These are phyloP conservation scores for Trichoderma lentiforme DNA, from an alignment of 2,329 filamentous ascomycete genomes.

Conservation along the genomic window DNA sequence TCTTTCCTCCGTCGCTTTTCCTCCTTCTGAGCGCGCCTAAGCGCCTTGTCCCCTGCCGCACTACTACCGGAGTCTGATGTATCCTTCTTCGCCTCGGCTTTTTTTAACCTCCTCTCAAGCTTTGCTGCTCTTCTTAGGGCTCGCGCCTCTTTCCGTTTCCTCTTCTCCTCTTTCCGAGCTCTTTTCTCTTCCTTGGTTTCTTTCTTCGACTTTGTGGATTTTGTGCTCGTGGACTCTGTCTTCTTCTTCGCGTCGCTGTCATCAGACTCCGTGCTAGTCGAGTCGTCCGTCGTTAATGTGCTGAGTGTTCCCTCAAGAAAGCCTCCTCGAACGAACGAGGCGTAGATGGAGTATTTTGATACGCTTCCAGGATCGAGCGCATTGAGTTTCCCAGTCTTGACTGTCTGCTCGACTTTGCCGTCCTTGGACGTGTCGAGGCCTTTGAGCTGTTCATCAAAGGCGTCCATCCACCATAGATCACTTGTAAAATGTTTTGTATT, in stretches of 20 bases:
- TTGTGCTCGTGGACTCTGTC: constrained; percentile 15
- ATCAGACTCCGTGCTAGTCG: constrained; percentile 26
- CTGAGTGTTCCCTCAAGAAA: constrained; percentile 68
- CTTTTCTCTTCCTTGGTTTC: constrained; percentile 24
- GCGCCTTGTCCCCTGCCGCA: constrained; percentile 44
- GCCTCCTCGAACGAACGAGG: constrained; percentile 80
- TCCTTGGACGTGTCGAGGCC: constrained; percentile 64
- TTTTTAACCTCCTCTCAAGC: constrained; percentile 28
- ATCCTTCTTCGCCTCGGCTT: constrained; percentile 25
- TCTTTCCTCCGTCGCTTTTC: constrained; percentile 38
- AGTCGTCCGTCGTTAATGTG: constrained; percentile 26
- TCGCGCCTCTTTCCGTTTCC: constrained; percentile 30
- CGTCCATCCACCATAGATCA: constrained; percentile 96
- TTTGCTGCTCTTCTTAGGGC: constrained; percentile 17
- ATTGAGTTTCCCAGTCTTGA: constrained; percentile 53
- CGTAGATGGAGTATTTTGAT: constrained; percentile 67
- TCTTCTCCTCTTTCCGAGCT: constrained; percentile 25
- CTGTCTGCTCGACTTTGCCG: constrained; percentile 55
- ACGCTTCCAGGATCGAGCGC: constrained; percentile 52
- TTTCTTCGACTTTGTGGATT: constrained; percentile 25
- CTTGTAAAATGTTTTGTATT: constrained; percentile 64
- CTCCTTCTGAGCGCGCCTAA: constrained; percentile 43
- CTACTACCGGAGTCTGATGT: constrained; percentile 30
- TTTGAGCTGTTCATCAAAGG: constrained; percentile 87
- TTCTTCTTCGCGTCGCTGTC: constrained; percentile 33